These are phyloP conservation scores for Phytophthora brassicae DNA, from an alignment of 352 stramenopile species.

Conservation along the genomic window DNA sequence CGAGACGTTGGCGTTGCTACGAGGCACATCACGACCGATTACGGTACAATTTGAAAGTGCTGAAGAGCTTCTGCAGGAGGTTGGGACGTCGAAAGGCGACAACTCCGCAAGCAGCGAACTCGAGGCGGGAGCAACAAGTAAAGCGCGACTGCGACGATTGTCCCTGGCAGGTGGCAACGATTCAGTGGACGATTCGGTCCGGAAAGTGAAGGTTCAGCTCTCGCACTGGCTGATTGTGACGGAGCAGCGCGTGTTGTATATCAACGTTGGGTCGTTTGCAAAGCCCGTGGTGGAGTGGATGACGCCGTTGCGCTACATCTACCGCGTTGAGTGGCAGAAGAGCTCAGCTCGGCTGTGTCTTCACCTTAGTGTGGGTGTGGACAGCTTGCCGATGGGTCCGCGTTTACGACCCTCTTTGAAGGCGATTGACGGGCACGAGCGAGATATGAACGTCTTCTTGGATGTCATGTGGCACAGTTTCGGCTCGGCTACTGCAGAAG, in stretches of 20 bases:
- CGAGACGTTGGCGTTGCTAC: slow-evolving; percentile 75
- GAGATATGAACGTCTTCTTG: slow-evolving; percentile 87
- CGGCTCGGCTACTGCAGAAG: slow-evolving; percentile 72
- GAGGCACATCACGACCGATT: slow-evolving; percentile 69
- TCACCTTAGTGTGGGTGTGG: slow-evolving; percentile 81
- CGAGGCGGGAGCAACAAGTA: slow-evolving; percentile 27
- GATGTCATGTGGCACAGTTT: slow-evolving; percentile 90
- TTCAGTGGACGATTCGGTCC: slow-evolving; percentile 30
- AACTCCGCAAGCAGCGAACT: slow-evolving; percentile 16
- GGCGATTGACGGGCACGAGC: slow-evolving; percentile 71
- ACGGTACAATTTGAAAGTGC: slow-evolving; percentile 82
- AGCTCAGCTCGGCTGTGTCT: slow-evolving; percentile 57
- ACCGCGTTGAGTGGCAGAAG: slow-evolving; percentile 76
- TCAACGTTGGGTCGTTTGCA: slow-evolving; percentile 77
- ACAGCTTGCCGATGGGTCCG: slow-evolving; percentile 82
- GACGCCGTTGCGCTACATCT: slow-evolving; percentile 87
- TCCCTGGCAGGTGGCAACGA: slow-evolving; percentile 29
- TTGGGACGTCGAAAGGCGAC: slow-evolving; percentile 13
- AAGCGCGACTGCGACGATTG: slow-evolving; percentile 24
- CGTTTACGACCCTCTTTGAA: slow-evolving; percentile 69
- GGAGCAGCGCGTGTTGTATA: slow-evolving; percentile 83
- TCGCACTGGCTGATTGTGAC: slow-evolving; percentile 89
- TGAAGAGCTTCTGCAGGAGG: slow-evolving; percentile 61
- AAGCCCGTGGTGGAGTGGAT: slow-evolving; percentile 88
- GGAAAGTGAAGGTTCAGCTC: slow-evolving; percentile 70